phyloP scores from a whole-genome alignment of 345 rosid genomes.

The Psidium guajava region DNA sequence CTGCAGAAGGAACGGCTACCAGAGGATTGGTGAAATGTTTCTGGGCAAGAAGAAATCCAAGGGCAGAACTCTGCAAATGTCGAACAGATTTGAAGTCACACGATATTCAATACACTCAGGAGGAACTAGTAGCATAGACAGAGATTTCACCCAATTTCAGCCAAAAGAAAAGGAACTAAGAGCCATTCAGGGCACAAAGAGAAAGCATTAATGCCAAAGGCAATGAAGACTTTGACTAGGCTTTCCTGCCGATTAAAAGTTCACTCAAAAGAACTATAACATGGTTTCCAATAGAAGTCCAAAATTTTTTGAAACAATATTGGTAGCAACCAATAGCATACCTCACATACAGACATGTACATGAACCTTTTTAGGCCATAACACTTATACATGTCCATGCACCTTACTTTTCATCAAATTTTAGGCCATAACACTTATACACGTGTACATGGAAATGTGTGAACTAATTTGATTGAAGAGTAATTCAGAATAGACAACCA shows the following conservation, averaged over 20 bases:
- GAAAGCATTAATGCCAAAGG: neutral
- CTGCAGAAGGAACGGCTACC: slow-evolving; percentile 96
- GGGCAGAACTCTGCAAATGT: slow-evolving; percentile 75
- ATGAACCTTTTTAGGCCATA: neutral
- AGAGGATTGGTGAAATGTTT: slow-evolving; percentile 90
- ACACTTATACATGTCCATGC: neutral
- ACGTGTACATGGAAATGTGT: neutral
- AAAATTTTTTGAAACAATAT: neutral
- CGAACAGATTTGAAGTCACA: neutral
- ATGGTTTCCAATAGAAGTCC: neutral
- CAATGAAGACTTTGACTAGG: neutral
- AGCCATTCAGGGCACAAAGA: neutral
- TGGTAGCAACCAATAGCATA: neutral
- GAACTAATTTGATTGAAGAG: neutral
- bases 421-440: neutral
- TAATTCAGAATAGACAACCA: neutral
- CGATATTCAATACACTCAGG: neutral
- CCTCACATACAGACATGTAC: neutral
- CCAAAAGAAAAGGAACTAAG: neutral
- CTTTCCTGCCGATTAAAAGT: neutral
- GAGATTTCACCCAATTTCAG: neutral
- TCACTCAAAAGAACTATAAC: neutral
- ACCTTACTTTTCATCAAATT: no score
- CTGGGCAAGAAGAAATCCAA: slow-evolving; percentile 91
- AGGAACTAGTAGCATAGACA: neutral